Evolutionary conservation across 2,329 filamentous ascomycete genomes (phyloP), one percentile per base, ranked within the genome.

Genomic region (Paracamarosporium sp.): DNA sequence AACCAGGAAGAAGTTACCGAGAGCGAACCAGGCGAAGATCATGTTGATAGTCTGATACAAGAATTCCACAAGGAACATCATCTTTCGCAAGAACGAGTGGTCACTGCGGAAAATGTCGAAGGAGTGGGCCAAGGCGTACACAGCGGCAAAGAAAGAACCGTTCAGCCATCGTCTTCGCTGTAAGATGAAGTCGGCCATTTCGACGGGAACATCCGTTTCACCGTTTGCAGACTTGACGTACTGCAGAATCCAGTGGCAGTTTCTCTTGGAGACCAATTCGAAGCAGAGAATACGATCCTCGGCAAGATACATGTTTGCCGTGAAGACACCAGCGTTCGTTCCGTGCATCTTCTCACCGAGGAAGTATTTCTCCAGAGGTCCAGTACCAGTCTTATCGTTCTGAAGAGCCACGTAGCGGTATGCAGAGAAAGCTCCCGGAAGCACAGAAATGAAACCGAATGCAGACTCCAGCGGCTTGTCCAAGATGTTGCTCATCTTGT

Each of bases 401-500:
- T 98, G 95, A 44, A 99, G 82, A 4, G 95, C 95, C 9, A 97
- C 85, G 75, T 92, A 99, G 36, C 95, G 90, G 77, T 99, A 99
- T 20, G 95, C 95, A n/a, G 94, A 98, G 79, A 99, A 97, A 56
- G 95, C 95, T 81, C 95, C 95, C 0, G 95, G 95, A 72, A 99
- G 83, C 71, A 99, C 95, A 43, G 92, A 92, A 74, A 99, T 98
- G 80, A 98, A 99, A 45, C 95, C 95, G 76, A 99, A 99, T 0
- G 94, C 92, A 4, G 94, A 98, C 76, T 99, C 95, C 38, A 99
- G 82, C 2, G 95, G 95, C 80, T 99, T 99, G 77, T 99, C 95
- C 43, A 99, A 85, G 73, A 99, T 99, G 73, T 99, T 99, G 77
- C 92, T 97, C 90, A 99, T 97, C 85, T 99, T 99, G 85, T 99